Percentiles rank a stretch among this genome's conserved stretches.
Conservation (phyloP, 495 filamentous ascomycete genomes). For the Lophiotrema nucula region DNA sequence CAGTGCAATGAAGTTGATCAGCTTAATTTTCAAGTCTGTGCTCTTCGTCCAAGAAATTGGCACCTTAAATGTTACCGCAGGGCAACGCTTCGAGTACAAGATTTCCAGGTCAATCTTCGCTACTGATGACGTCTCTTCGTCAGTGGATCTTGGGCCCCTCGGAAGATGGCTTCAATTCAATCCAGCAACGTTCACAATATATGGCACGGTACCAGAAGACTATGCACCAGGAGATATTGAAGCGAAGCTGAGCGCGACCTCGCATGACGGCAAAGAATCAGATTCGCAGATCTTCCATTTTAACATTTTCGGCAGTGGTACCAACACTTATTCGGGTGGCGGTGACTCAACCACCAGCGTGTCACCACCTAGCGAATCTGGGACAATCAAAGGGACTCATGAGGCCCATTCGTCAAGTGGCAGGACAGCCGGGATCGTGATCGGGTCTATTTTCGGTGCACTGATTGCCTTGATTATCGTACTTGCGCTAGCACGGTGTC, state of each 20-base stretch:
- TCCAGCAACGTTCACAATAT: conserved; percentile 53
- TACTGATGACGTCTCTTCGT: conserved; percentile 54
- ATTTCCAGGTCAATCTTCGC: conserved; percentile 57
- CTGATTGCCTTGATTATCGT: conserved; percentile 9
- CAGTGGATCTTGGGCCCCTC: conserved; percentile 51
- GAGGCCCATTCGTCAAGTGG: too few species aligned
- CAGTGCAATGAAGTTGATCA: conserved; percentile 61
- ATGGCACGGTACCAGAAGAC: conserved; percentile 60
- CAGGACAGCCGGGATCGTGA: conserved; percentile 10
- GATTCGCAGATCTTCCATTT: conserved; percentile 36
- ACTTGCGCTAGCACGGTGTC: conserved; percentile 7
- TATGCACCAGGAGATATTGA: conserved; percentile 36
- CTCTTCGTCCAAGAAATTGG: conserved; percentile 49
- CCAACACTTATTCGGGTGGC: not conserved
- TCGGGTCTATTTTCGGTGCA: conserved; percentile 1
- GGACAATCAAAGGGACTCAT: conserved; percentile 9
- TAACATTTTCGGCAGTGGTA: conserved; percentile 2
- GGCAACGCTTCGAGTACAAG: conserved; percentile 62
- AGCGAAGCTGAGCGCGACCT: conserved; percentile 28
- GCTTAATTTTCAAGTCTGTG: conserved; percentile 50
- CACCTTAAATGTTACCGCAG: conserved; percentile 57
- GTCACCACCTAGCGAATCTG: not conserved
- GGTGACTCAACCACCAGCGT: not conserved
- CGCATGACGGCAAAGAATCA: not conserved
- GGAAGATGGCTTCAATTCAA: conserved; percentile 70